Evolutionary conservation across 352 stramenopile species (phyloP), one percentile per base, ranked within the genome.

Genomic region (Globisporangium recalcitrans): DNA sequence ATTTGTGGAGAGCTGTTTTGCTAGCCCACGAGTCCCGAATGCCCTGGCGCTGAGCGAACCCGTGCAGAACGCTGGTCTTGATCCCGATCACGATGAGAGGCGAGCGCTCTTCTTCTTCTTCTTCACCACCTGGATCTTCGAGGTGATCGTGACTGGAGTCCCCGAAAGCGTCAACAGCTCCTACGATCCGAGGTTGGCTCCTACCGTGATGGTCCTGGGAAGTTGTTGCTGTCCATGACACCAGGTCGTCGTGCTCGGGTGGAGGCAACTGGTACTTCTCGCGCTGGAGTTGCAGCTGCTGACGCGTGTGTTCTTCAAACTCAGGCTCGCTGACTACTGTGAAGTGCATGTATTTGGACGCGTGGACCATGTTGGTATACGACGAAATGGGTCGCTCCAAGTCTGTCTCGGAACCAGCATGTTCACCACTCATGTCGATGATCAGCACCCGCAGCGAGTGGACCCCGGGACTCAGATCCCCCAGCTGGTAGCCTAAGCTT

Each of bases 11-110:
- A 13, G 31, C 42, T 4, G 46, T 48, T 19, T 67, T 52, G 40
- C 49, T 67, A 1, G 68, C 75, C 75, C 75, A 83, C 1, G 75
- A 72, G 10, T 77, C 67, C 34, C 72, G 68, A 34, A 83, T 80
- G 2, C 70, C 64, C 22, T 77, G 75, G 19, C 75, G 75, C 34
- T 72, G 72, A 13, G 55, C 56, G 38, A 80, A 77, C 0, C 71
- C 71, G 3, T 64, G 48, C 7, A 77, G 27, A 32, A 77, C 65
- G 44, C 64, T 77, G 3, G 72, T 76, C 44, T 83, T 83, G 42
- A 83, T 68, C 36, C 70, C 75, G 31, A 83, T 64, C 11, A 83
- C 59, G 13, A 83, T 32, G 2, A 72, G 13, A 1, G 66, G 53
- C 0, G 69, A 56, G 4, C 0, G n/a, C 7, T 49, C n/a, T 26